Evolutionary conservation across 768 basidiomycete species (phyloP), one percentile per base, ranked within the genome.

Genomic region (Tubosaeta sp.): DNA sequence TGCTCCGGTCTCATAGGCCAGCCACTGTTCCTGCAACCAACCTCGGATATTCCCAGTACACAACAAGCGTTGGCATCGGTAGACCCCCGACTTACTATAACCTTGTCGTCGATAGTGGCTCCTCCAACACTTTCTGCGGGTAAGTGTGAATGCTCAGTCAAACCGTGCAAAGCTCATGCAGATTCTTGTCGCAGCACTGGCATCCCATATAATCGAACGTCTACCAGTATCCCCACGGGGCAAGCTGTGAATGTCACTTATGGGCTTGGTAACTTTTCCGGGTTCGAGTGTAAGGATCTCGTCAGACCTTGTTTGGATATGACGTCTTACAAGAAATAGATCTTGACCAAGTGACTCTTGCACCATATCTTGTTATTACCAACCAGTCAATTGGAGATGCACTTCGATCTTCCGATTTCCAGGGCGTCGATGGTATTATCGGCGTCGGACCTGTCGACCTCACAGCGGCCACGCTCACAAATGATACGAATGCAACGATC

Each of bases 221-320:
- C 46, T 25, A 61, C 57, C 1, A 61, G 57, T 44, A 41, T 48
- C 35, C 48, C 58, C 43, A 66, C 59, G 13, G 63, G 64, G 11
- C 22, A 57, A 27, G 0, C 11, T 6, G 46, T 59, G 30, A 46
- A 35, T 9, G 46, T 48, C 3, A 44, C 27, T 12, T 60, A 56
- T 44, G 51, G 51, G n/a, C 1, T 1, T 6, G 59, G 47, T 19
- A 51, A 43, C 27, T 51, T 64, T 45, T 30, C 25, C 66, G 72
- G 75, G 16, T 69, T 62, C 30, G 74, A 74, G 56, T 77, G 55
- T 59, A 24, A 29, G 48, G 25, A 21, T 24, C 9, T 21, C 10
- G 19, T 41, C n/a, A n/a, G 10, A 19, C 39, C 9, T 16, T 25
- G 0, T 39, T 41, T 25, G 21, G 13, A 10, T 22, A n/a, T 6